These are phyloP conservation scores for Penicillium egyptiacum DNA, from an alignment of 495 filamentous ascomycete species.

Conservation along the genomic window DNA sequence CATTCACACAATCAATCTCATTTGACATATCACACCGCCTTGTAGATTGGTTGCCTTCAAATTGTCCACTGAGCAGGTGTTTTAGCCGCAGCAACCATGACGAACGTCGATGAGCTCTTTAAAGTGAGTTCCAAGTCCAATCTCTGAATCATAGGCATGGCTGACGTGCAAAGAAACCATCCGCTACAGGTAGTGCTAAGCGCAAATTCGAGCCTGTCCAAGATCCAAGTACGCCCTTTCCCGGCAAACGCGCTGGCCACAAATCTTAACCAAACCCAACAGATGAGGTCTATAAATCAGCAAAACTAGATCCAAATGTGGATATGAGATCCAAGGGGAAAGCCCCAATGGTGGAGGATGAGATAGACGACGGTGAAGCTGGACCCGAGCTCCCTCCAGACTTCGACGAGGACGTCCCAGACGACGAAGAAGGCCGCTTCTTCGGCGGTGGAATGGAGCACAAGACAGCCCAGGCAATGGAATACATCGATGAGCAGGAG, in stretches of 20 bases:
- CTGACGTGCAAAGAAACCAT: constrained; percentile 46
- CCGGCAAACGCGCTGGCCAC: not conserved
- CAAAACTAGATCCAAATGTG: constrained; percentile 63
- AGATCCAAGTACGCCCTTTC: constrained; percentile 63
- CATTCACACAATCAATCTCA: not conserved
- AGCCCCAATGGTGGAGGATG: constrained; percentile 57
- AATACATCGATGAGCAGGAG: constrained; percentile 73
- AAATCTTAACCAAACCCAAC: constrained; percentile 25
- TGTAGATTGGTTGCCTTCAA: not conserved
- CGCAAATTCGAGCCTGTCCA: constrained; percentile 71
- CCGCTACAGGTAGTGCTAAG: constrained; percentile 54
- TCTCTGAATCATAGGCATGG: not conserved
- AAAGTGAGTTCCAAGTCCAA: constrained; percentile 53
- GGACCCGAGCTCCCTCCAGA: constrained; percentile 71
- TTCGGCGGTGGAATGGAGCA: constrained; percentile 88
- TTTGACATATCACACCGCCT: no score
- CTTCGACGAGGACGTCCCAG: constrained; percentile 56
- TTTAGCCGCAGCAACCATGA: constrained; percentile 52
- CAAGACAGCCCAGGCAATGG: constrained; percentile 79
- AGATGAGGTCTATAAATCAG: constrained; percentile 86
- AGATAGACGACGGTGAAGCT: constrained; percentile 62
- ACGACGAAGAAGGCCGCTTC: constrained; percentile 92
- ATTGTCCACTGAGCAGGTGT: not conserved
- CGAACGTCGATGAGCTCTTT: constrained; percentile 80
- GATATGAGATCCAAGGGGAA: constrained; percentile 63